Conservation (phyloP, 257 asterid genomes). For the Capsicum chinense region DNA sequence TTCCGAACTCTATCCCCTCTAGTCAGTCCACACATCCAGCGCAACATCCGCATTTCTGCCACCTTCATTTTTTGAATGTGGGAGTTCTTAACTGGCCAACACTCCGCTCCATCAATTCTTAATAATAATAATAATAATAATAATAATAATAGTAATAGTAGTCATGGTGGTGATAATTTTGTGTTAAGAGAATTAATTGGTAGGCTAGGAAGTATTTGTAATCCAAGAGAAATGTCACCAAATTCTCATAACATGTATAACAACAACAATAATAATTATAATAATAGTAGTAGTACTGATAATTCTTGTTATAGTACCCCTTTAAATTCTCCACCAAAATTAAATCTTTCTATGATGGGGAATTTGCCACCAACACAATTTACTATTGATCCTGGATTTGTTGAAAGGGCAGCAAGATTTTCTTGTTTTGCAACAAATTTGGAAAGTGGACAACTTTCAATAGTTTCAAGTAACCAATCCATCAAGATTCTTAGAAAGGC, state of each 20-base stretch:
- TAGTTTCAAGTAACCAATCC: conserved; percentile 47
- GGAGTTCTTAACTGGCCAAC: no score
- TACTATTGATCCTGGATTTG: conserved; percentile 65
- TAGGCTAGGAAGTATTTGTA: conserved; percentile 68
- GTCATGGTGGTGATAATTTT: conserved; percentile 45
- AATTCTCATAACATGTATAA: conserved; percentile 29
- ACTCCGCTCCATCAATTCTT: no score
- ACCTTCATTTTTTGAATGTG: no score
- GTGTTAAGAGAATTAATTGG: conserved; percentile 78
- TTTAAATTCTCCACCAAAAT: conserved; percentile 78
- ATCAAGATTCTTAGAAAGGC: conserved; percentile 64
- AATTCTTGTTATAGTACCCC: conserved; percentile 73
- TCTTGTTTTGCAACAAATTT: conserved; percentile 57
- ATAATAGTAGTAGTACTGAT: conserved; percentile 37
- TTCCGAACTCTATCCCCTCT: no score
- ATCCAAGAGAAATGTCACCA: conserved; percentile 64
- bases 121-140: conserved; percentile 16
- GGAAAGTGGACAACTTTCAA: conserved; percentile 54
- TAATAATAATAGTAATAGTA: neutral
- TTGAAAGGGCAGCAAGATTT: conserved; percentile 69
- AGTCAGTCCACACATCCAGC: no score
- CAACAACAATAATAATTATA: conserved; percentile 11
- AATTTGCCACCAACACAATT: conserved; percentile 50
- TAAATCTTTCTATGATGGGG: conserved; percentile 53
- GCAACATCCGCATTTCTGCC: no score